Evolutionary conservation across 495 filamentous ascomycete species (phyloP).

Genomic region (Aspergillus carlsbadensis): DNA sequence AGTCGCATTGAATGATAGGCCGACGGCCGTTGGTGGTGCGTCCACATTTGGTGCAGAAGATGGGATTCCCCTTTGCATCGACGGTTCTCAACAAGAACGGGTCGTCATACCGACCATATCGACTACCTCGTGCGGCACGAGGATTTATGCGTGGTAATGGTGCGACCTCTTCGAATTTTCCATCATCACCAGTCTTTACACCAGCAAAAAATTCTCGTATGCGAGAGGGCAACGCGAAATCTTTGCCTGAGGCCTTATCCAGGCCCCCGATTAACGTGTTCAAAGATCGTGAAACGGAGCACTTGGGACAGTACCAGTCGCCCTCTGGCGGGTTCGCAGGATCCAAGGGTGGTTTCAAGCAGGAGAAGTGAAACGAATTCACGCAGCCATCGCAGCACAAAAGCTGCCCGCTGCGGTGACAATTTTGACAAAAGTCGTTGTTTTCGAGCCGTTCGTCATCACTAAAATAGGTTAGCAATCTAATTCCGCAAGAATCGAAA

Average conservation of each 20-base stretch:
- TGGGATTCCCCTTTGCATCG: slow-evolving; percentile 21
- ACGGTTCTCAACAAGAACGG: slow-evolving; percentile 18
- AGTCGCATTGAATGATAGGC: slow-evolving; percentile 77
- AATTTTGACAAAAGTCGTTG: slow-evolving; percentile 82
- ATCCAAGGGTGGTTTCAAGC: slow-evolving; percentile 75
- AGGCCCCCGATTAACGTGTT: slow-evolving; percentile 56
- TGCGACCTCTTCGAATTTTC: slow-evolving; percentile 70
- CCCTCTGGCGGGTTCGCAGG: slow-evolving; percentile 62
- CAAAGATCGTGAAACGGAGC: slow-evolving; percentile 58
- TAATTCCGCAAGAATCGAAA: not conserved
- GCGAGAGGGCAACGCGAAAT: slow-evolving; percentile 68
- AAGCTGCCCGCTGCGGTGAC: slow-evolving; percentile 75
- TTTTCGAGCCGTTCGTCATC: slow-evolving; percentile 56
- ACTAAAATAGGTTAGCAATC: slow-evolving; percentile 15
- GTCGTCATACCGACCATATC: slow-evolving; percentile 31
- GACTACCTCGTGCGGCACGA: slow-evolving; percentile 19
- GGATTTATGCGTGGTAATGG: slow-evolving; percentile 29
- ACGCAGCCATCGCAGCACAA: slow-evolving; percentile 92
- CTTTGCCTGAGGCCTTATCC: slow-evolving; percentile 62
- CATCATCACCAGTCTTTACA: slow-evolving; percentile 69
- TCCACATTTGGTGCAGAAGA: slow-evolving; percentile 68
- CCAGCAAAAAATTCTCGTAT: slow-evolving; percentile 73
- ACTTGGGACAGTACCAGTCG: slow-evolving; percentile 83
- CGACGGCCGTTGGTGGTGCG: slow-evolving; percentile 53
- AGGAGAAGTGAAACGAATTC: slow-evolving; percentile 82